Conservation (phyloP, 768 basidiomycete species). For the Grammothele lineata region DNA sequence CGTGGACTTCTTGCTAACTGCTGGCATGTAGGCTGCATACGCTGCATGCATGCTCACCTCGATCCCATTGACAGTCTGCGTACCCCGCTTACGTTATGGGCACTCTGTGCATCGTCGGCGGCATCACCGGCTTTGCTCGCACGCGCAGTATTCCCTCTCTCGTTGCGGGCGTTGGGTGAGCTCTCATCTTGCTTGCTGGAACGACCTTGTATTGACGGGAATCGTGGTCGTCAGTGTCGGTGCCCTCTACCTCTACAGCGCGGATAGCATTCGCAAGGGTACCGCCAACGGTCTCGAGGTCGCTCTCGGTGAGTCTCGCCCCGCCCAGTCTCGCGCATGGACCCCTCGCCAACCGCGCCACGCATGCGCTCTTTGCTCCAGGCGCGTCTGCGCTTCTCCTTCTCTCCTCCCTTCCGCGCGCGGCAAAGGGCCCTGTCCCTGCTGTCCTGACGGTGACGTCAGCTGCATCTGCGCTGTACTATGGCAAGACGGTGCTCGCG, state of each 20-base stretch:
- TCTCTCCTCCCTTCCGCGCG: slow-evolving; percentile 69
- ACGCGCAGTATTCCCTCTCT: slow-evolving; percentile 79
- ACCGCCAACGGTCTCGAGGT: slow-evolving; percentile 71
- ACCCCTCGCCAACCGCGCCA: neutral
- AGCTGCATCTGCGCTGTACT: slow-evolving; percentile 59
- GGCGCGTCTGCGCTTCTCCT: slow-evolving; percentile 70
- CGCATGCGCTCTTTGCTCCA: slow-evolving; percentile 22
- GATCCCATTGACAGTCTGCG: slow-evolving; percentile 51
- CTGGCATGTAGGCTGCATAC: no score
- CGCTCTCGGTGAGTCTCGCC: slow-evolving; percentile 56
- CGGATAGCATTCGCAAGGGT: slow-evolving; percentile 69
- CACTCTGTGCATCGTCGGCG: slow-evolving; percentile 70
- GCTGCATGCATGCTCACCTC: neutral
- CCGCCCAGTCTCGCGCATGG: neutral
- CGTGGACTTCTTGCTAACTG: no score
- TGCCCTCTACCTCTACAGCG: slow-evolving; percentile 74
- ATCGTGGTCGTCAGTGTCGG: slow-evolving; percentile 57
- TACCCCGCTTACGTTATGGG: slow-evolving; percentile 80
- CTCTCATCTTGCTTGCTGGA: neutral
- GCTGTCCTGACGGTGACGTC: slow-evolving; percentile 57
- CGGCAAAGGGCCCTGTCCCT: slow-evolving; percentile 73
- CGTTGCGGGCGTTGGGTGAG: slow-evolving; percentile 76
- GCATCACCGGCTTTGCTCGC: slow-evolving; percentile 64
- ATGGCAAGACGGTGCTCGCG: slow-evolving; percentile 53
- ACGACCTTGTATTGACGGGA: no score